Base-by-base conservation (phyloP, 106 monocot genomes). In the Allium cepa region DNA sequence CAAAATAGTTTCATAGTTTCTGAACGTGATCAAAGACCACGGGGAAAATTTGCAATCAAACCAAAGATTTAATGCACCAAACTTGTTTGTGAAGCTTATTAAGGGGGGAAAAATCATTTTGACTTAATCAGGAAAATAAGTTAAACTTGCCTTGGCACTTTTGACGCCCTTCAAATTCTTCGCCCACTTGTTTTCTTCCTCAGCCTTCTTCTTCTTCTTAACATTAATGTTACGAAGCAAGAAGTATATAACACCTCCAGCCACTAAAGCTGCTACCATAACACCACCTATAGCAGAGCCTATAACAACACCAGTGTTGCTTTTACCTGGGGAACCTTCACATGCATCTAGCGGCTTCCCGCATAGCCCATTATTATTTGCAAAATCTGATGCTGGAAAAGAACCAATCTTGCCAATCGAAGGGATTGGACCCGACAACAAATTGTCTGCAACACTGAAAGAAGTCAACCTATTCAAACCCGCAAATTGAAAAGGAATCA, bases 281-380 rank as follows among this genome's bases (percentile, higher is more conserved):
- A 78, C 71, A 47, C 86, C 96, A 61, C 64, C 88, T 68, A 81
- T 56, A 64, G 84, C 83, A 12, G 86, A 76, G 60, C 84, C 84
- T 45, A 84, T 71, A 14, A 88, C 78, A 4, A 96, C 80, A 13
- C 79, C 81, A 49, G 67, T 70, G 57, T 63, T 68, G 50, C 3
- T 53, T 62, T 88, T 91, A 62, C 74, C 72, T 8, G 66, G 7
- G 60, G 70, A 5, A 5, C n/a, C 57, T 2, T n/a, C n/a, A 55
- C 85, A 91, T 18, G 11, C 62, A 15, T 14, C 67, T 47, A 88
- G 60, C 68, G 88, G 80, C 5, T 3, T 14, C 49, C 92, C 96
- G 71, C 96, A 96, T 60, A 96, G 86, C 11, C 74, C 92, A 12
- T 15, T 36, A 77, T 96, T 96, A 67, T 83, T 74, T 11, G 62